Evolutionary conservation across 73 alveolate species (phyloP), one percentile per base, ranked within the genome.

Genomic region (Effrenium voratum): DNA sequence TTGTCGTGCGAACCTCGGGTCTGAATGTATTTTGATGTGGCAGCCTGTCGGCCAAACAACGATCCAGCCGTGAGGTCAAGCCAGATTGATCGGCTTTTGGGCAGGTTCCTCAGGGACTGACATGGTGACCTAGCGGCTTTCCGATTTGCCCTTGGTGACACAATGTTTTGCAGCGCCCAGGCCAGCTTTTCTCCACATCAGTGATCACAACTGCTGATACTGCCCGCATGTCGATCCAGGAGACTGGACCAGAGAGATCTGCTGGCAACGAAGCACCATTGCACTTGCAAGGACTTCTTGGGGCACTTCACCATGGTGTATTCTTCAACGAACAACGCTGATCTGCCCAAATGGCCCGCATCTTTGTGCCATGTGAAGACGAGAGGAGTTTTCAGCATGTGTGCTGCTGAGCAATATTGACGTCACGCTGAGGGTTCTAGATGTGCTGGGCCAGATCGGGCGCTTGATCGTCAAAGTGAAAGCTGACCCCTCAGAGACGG

Each of bases 171-270:
- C 52, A 38, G 5, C 59, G 32, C 79, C 50, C 32, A 88, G 96
- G 96, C 55, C 96, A 88, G 96, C 96, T 88, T 1, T 88, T 88
- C 52, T 73, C 96, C 44, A 66, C 87, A 24, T 88, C 96, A 13
- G 96, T 88, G 32, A 73, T 88, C 66, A 45, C 96, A 28, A 82
- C 92, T 82, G 96, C 96, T 41, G 96, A 88, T 52, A 45, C 85
- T 8, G 96, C 82, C 86, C 96, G 96, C 28, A 73, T 88, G 68
- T 88, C 96, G 24, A 73, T 88, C 75, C 96, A 88, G 96, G 96
- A 66, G 36, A 28, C n/a, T 34, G 47, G 12, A 5, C 3, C 47
- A 28, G 44, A 32, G 44, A 34, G 3, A 26, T 8, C 22, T 70
- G 16, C 28, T 34, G 30, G 44, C 63, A 43, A 34, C 63, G 87